Percentiles rank a stretch among this genome's conserved stretches.
These are phyloP conservation scores for Karstenula rhodostoma DNA, from an alignment of 2,329 filamentous ascomycete genomes.

Conservation along the genomic window DNA sequence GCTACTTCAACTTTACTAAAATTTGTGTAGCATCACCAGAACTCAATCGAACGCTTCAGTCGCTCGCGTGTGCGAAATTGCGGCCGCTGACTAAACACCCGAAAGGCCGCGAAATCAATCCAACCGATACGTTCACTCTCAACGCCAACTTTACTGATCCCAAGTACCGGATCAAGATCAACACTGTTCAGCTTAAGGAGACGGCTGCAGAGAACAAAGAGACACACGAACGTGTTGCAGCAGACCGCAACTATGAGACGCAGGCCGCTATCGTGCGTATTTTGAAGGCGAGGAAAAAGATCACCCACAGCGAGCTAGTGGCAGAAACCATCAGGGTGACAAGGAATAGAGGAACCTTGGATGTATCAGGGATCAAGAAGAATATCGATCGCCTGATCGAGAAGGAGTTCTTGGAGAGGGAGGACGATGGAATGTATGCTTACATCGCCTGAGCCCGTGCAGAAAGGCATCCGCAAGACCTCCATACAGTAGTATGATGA, in stretches of 20 bases:
- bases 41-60: constrained; percentile 90
- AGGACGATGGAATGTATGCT: constrained; percentile 52
- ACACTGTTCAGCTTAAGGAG: constrained; percentile 97
- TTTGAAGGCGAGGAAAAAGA: constrained; percentile 92
- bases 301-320: constrained; percentile 86
- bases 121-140: constrained; percentile 83
- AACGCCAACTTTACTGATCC: constrained; percentile 79
- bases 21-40: constrained; percentile 70
- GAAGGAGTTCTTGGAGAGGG: constrained; percentile 50
- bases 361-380: constrained; percentile 88
- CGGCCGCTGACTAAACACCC: constrained; percentile 86
- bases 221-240: constrained; percentile 87
- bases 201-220: constrained; percentile 94
- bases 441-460: constrained; percentile 53
- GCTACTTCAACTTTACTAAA: constrained; percentile 19
- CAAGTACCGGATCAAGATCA: constrained; percentile 95
- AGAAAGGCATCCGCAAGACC: not conserved
- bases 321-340: constrained; percentile 93
- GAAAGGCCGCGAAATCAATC: constrained; percentile 79
- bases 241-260: constrained; percentile 93
- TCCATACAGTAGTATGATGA: too few relatives aligned
- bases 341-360: constrained; percentile 83
- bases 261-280: constrained; percentile 97
- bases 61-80: constrained; percentile 88
- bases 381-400: constrained; percentile 86